These are phyloP conservation scores for Delitschia confertaspora DNA, from an alignment of 495 filamentous ascomycete genomes.

Conservation along the genomic window DNA sequence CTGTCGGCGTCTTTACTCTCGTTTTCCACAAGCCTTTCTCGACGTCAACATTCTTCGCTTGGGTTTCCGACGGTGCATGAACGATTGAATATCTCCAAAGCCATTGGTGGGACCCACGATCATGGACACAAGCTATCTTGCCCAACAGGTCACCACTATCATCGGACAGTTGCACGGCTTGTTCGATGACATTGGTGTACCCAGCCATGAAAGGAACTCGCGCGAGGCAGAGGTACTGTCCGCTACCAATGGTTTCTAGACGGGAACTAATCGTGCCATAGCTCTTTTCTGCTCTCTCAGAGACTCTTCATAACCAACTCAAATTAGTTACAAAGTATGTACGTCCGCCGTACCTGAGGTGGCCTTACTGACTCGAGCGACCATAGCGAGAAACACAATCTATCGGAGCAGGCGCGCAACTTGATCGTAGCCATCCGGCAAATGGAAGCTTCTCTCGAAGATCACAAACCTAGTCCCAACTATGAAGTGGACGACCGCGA, in stretches of 20 bases:
- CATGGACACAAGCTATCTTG: constrained; percentile 88
- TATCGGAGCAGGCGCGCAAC: constrained; percentile 77
- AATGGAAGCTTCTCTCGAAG: constrained; percentile 86
- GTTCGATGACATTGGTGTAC: constrained; percentile 93
- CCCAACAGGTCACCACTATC: constrained; percentile 88
- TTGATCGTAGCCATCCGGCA: constrained; percentile 78
- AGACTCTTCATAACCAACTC: constrained; percentile 77
- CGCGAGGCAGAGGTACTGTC: constrained; percentile 71
- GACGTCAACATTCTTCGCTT: constrained; percentile 20
- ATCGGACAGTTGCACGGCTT: constrained; percentile 82
- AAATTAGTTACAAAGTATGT: constrained; percentile 58
- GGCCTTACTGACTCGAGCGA: constrained; percentile 17
- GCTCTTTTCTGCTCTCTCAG: constrained; percentile 81
- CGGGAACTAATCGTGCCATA: constrained; percentile 35
- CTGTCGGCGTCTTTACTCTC: constrained; percentile 1
- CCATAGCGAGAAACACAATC: constrained; percentile 69
- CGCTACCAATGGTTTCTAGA: not conserved
- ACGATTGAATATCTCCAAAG: constrained; percentile 10
- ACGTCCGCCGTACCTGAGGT: not conserved
- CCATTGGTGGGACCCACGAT: constrained; percentile 18
- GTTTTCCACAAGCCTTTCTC: not conserved
- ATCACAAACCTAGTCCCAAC: constrained; percentile 53
- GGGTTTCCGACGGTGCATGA: constrained; percentile 25
- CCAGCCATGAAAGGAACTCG: constrained; percentile 77
- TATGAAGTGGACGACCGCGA: constrained; percentile 55